Conservation (phyloP, 1,139 yeast genomes). For the Kodamaea plutei region DNA sequence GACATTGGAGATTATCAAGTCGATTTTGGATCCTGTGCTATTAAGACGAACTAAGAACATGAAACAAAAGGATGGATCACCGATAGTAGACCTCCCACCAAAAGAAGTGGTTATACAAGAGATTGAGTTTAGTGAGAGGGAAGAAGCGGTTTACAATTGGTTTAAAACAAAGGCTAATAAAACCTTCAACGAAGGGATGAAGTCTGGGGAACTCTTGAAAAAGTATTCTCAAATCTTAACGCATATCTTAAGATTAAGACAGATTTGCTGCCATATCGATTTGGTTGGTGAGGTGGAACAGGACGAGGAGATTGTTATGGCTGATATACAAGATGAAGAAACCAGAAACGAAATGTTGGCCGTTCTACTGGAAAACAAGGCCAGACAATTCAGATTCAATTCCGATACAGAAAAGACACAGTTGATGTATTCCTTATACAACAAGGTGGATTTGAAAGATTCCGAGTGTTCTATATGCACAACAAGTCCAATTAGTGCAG, state of each 20-base stretch:
- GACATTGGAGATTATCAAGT: conserved; percentile 79
- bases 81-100: conserved; percentile 72
- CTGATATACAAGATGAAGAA: conserved; percentile 16
- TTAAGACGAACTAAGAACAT: conserved; percentile 84
- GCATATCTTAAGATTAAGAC: conserved; percentile 78
- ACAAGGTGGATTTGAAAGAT: conserved; percentile 30
- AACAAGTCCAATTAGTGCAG: conserved; percentile 50
- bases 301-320: conserved; percentile 17
- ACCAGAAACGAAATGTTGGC: conserved; percentile 10
- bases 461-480: conserved; percentile 87
- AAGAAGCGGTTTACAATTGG: conserved; percentile 63
- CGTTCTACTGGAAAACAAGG: conserved; percentile 14
- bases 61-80: conserved; percentile 70
- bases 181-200: conserved; percentile 60
- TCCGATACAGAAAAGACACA: conserved; percentile 30
- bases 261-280: conserved; percentile 81
- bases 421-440: conserved; percentile 25
- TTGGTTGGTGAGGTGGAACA: conserved; percentile 49
- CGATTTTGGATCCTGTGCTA: conserved; percentile 79
- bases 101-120: conserved; percentile 70
- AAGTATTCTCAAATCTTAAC: conserved; percentile 78
- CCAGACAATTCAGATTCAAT: conserved; percentile 24
- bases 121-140: conserved; percentile 63
- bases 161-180: conserved; percentile 65
- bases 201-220: conserved; percentile 66